A percentile compares a stretch with the other conserved stretches of the same genome.
Conservation (phyloP, 2,329 filamentous ascomycete genomes). For the Waltergamsia citrina region DNA sequence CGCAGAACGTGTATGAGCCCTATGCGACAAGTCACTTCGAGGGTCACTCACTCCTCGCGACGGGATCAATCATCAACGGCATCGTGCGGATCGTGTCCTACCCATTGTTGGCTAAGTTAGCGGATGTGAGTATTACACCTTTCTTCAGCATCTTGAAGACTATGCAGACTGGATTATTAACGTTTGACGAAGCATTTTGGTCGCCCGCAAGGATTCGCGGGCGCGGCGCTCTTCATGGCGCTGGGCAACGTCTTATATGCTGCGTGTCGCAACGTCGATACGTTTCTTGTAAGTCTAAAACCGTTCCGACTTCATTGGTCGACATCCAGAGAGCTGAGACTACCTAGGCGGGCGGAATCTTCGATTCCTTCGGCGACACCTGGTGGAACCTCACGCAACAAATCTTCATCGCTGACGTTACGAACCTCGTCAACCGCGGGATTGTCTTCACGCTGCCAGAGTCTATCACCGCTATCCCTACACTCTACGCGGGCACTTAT, state of each 20-base stretch:
- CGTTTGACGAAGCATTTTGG: slow-evolving; percentile 35
- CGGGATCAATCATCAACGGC: slow-evolving; percentile 35
- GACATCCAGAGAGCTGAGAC: neutral
- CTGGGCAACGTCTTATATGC: slow-evolving; percentile 49
- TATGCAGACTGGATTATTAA: neutral
- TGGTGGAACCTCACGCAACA: slow-evolving; percentile 22
- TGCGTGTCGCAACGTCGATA: slow-evolving; percentile 38
- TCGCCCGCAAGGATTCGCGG: slow-evolving; percentile 42
- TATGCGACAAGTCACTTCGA: slow-evolving; percentile 28
- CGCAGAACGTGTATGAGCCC: slow-evolving; percentile 18
- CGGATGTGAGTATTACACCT: slow-evolving; percentile 27
- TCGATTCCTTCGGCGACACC: slow-evolving; percentile 47
- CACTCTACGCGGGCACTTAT: slow-evolving; percentile 18
- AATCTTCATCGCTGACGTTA: slow-evolving; percentile 53
- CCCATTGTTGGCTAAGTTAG: slow-evolving; percentile 49
- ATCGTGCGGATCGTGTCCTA: slow-evolving; percentile 43
- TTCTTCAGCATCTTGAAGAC: neutral
- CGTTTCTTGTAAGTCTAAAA: slow-evolving; percentile 30
- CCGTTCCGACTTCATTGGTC: fast-evolving
- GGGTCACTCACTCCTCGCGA: slow-evolving; percentile 37
- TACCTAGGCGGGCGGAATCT: slow-evolving; percentile 37
- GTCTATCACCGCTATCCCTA: slow-evolving; percentile 19
- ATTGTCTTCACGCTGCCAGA: slow-evolving; percentile 51
- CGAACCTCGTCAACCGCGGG: slow-evolving; percentile 49
- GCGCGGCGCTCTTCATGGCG: slow-evolving; percentile 15